Evolutionary conservation across 495 filamentous ascomycete genomes (phyloP).

Genomic region (Astrocystis sublimbata): DNA sequence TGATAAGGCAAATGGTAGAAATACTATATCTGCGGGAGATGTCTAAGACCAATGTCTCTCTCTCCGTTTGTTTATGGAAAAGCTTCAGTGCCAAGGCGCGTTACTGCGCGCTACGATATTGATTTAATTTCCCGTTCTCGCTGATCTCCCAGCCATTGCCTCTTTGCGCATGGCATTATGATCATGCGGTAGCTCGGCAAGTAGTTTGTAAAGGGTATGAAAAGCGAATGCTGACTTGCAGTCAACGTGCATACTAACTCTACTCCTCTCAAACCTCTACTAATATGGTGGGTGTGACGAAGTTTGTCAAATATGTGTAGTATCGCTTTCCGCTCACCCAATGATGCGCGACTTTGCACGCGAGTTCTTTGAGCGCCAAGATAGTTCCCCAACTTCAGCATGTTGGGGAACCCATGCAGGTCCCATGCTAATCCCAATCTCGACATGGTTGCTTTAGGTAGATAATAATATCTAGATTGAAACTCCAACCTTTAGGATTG

Average conservation of each 20-base stretch:
- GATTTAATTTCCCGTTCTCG: constrained; percentile 1
- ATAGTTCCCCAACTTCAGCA: no score
- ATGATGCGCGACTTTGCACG: not conserved
- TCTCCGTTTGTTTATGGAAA: constrained; percentile 8
- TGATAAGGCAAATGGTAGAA: not conserved
- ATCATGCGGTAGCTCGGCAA: no score
- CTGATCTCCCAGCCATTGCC: not conserved
- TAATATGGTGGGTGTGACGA: no score
- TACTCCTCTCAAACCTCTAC: no score
- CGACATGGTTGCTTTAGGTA: constrained; percentile 1
- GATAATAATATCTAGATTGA: no score
- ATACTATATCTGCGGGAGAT: not conserved
- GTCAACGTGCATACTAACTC: no score
- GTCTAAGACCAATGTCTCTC: not conserved
- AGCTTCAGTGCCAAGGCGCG: constrained; percentile 1
- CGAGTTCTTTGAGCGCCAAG: not conserved
- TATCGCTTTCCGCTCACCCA: not conserved
- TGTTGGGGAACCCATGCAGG: constrained; percentile 8
- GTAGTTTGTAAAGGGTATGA: no score
- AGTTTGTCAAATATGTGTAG: no score
- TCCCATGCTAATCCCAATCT: no score
- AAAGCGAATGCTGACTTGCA: no score
- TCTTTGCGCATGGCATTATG: no score
- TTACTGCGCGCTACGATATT: not conserved
- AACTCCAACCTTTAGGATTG: no score